Base-by-base conservation (phyloP, 257 asterid genomes). In the Przewalskia tangutica region DNA sequence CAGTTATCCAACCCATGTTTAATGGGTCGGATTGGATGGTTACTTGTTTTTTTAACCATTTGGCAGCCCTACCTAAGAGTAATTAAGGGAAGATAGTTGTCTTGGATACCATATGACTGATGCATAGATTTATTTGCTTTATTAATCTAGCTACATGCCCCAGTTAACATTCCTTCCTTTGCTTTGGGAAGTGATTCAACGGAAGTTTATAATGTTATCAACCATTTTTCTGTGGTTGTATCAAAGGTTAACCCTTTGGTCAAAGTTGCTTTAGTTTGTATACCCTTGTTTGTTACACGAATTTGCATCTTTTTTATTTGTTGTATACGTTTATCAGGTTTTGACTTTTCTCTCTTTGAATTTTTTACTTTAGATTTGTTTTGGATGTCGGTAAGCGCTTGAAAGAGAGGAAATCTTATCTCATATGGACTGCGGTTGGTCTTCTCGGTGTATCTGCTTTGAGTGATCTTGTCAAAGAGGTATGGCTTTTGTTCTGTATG, bases 391-490 rank as follows among this genome's bases (percentile, higher is more conserved):
- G 97, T 85, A 90, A 88, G 89, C 96, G 88, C 81, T 84, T 95
- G 87, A 88, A 86, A 85, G 98, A 95, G 89, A 90, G 62, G 82
- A 95, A 94, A 86, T 87, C 95, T 20, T 95, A 94, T 86, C 93
- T 95, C 59, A 88, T 95, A 84, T 95, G 93, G 88, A 87, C 90
- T 85, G 99, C 99, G 36, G 98, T 91, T 80, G 96, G 92, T 73
- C 90, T 95, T 83, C 97, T 95, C 20, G 99, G 99, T 65, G 86
- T 89, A 20, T 87, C 96, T 79, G 97, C 97, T 85, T 81, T 95
- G 86, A 89, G 90, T 42, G 98, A 94, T 91, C 95, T 95, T 77
- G 87, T 95, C 73, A 91, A 89, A 86, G 99, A 94, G 97, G 99
- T 93, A 88, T 82, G 17, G 3, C 53, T 48, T 23, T 20, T 70